These are phyloP conservation scores for Cercospora zeae-maydis DNA, from an alignment of 2,329 filamentous ascomycete genomes.

Conservation along the genomic window DNA sequence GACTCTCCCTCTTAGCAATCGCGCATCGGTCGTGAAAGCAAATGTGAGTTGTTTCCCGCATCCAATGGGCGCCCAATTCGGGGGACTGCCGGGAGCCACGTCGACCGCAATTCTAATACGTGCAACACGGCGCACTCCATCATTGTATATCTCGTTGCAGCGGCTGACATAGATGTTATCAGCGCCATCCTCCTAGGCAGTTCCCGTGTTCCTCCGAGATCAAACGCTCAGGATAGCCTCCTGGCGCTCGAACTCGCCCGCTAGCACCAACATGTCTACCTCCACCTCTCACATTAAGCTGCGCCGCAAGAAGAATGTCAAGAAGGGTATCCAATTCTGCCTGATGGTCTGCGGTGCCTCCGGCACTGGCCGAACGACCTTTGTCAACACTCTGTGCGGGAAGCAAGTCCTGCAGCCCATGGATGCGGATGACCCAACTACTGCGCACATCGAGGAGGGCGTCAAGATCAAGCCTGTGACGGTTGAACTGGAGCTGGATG, in stretches of 20 bases:
- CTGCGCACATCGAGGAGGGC: constrained; percentile 89
- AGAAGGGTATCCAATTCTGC: constrained; percentile 99
- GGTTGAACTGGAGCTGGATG: constrained; percentile 92
- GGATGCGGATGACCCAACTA: constrained; percentile 84
- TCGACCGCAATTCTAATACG: constrained; percentile 6
- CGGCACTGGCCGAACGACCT: constrained; percentile 96
- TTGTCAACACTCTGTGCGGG: constrained; percentile 98
- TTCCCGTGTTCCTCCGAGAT: constrained; percentile 7
- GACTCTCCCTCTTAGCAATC: not conserved
- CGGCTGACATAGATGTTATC: not conserved
- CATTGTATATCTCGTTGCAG: not conserved
- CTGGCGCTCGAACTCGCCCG: constrained; percentile 21
- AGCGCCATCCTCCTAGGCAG: not conserved
- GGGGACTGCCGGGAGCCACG: constrained; percentile 9
- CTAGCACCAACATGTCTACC: constrained; percentile 33
- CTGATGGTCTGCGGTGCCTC: constrained; percentile 99
- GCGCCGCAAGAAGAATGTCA: constrained; percentile 99
- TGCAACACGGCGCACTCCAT: not conserved
- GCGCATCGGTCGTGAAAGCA: constrained; percentile 6
- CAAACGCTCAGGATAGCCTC: constrained; percentile 26
- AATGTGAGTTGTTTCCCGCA: constrained; percentile 9
- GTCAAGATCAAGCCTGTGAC: constrained; percentile 99
- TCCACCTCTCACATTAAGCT: constrained; percentile 67
- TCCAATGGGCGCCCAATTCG: constrained; percentile 9
- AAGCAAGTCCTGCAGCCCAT: constrained; percentile 87